Conservation (phyloP, 352 stramenopile genomes). For the Globisporangium paddicum region DNA sequence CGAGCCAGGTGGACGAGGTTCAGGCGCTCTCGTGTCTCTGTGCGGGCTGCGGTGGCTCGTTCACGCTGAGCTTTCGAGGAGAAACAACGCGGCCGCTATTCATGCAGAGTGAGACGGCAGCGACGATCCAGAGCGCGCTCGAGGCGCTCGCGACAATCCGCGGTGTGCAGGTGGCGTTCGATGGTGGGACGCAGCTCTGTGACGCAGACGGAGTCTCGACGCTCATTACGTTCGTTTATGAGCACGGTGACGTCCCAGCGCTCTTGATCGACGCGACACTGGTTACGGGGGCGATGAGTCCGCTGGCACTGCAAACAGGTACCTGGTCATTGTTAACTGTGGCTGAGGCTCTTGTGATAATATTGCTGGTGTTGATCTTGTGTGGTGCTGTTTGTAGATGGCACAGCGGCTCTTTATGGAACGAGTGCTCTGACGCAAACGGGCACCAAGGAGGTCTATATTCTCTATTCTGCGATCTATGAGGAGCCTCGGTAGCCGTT, state of each 20-base stretch:
- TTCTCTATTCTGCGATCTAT: neutral
- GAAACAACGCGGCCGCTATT: conserved; percentile 41
- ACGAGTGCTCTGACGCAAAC: conserved; percentile 21
- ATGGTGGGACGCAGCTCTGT: conserved; percentile 43
- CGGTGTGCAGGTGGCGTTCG: conserved; percentile 38
- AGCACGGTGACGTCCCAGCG: conserved; percentile 58
- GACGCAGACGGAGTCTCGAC: conserved; percentile 45
- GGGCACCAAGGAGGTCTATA: conserved; percentile 59
- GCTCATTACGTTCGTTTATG: conserved; percentile 58
- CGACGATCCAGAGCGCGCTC: conserved; percentile 43
- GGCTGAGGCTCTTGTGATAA: neutral
- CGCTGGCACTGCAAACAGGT: conserved; percentile 39
- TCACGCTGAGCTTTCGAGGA: conserved; percentile 59
- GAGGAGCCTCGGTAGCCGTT: neutral
- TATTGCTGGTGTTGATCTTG: neutral
- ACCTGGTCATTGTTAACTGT: neutral
- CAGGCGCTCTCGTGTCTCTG: conserved; percentile 73
- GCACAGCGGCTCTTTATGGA: conserved; percentile 29
- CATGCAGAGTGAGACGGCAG: conserved; percentile 31
- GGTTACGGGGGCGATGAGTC: conserved; percentile 22
- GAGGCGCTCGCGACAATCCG: conserved; percentile 50
- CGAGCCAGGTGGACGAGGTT: conserved; percentile 68
- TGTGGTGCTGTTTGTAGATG: conserved; percentile 15
- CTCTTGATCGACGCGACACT: conserved; percentile 27
- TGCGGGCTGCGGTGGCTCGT: conserved; percentile 46